phyloP scores from a whole-genome alignment of 2,329 filamentous ascomycete genomes.

The Nothophoma quercina region DNA sequence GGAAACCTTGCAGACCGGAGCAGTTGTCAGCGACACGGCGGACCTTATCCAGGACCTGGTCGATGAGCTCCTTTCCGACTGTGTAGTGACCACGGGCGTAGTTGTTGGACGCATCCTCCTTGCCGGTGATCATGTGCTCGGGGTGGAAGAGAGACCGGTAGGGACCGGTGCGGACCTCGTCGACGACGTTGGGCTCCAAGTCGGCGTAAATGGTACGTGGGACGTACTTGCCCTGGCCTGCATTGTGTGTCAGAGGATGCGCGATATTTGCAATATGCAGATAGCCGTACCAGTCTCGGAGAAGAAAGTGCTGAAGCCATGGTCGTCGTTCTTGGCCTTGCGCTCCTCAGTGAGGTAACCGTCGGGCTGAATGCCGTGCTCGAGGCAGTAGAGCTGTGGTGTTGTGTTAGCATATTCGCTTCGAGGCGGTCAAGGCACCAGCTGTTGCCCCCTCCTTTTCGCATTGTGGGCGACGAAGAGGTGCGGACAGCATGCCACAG shows the following conservation, averaged over 20 bases:
- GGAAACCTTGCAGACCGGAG: conserved; percentile 96
- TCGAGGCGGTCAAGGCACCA: conserved; percentile 39
- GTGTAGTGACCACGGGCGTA: conserved; percentile 99
- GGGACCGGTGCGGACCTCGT: conserved; percentile 96
- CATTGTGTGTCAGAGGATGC: conserved; percentile 31
- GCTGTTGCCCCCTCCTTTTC: conserved; percentile 41
- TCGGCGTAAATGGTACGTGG: conserved; percentile 99
- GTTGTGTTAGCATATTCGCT: conserved; percentile 39
- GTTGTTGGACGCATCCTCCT: conserved; percentile 99
- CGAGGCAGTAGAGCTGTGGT: conserved; percentile 94
- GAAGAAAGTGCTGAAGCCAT: conserved; percentile 99
- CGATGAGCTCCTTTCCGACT: conserved; percentile 98
- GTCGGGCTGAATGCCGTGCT: conserved; percentile 99
- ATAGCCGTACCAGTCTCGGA: conserved; percentile 88
- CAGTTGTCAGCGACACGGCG: conserved; percentile 96
- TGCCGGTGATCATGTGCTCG: conserved; percentile 99
- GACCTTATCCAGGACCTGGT: conserved; percentile 97
- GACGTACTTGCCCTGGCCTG: conserved; percentile 98
- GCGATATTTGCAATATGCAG: conserved; percentile 20
- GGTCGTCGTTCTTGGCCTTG: conserved; percentile 89
- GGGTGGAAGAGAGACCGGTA: conserved; percentile 98
- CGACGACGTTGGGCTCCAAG: conserved; percentile 99
- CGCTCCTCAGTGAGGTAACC: conserved; percentile 98
- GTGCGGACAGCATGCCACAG: conserved; percentile 16
- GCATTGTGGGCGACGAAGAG: conserved; percentile 13